Percentiles rank a stretch among this genome's conserved stretches.
Conservation (phyloP, 139 green algal species). For the Closterium sp. region DNA sequence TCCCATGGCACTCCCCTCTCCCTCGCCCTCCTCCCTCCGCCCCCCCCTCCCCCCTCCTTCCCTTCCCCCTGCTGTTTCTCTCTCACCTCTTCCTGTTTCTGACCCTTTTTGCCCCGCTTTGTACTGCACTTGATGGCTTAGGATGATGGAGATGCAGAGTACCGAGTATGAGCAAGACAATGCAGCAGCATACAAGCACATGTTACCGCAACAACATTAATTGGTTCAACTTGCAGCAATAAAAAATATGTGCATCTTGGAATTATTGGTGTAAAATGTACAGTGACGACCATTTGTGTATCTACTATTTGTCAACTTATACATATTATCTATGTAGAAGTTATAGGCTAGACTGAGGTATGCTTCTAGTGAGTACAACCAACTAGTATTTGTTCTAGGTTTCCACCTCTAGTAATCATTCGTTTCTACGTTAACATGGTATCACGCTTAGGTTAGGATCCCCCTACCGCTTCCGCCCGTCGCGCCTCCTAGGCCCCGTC, state of each 20-base stretch:
- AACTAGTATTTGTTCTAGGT: no score
- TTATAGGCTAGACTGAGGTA: no score
- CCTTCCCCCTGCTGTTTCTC: not conserved
- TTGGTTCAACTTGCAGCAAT: not conserved
- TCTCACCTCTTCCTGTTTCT: not conserved
- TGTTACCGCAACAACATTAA: not conserved
- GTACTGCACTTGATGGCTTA: constrained; percentile 14
- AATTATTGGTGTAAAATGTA: not conserved
- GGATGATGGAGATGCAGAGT: constrained; percentile 86
- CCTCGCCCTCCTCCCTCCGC: not conserved
- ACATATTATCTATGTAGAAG: no score
- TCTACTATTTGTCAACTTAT: no score
- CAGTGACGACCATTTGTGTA: not conserved
- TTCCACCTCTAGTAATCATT: no score
- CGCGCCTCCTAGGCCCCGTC: no score
- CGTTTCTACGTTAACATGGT: no score
- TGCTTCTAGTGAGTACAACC: no score
- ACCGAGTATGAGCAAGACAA: constrained; percentile 41
- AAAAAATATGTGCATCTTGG: not conserved
- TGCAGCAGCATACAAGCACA: not conserved
- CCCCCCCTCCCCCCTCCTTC: not conserved
- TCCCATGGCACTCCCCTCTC: no score
- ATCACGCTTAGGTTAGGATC: no score
- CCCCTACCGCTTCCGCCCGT: no score
- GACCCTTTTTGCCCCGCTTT: not conserved